Evolutionary conservation across 2,329 filamentous ascomycete genomes (phyloP), one percentile per base, ranked within the genome.

Genomic region (Cordyceps cateniannulata): DNA sequence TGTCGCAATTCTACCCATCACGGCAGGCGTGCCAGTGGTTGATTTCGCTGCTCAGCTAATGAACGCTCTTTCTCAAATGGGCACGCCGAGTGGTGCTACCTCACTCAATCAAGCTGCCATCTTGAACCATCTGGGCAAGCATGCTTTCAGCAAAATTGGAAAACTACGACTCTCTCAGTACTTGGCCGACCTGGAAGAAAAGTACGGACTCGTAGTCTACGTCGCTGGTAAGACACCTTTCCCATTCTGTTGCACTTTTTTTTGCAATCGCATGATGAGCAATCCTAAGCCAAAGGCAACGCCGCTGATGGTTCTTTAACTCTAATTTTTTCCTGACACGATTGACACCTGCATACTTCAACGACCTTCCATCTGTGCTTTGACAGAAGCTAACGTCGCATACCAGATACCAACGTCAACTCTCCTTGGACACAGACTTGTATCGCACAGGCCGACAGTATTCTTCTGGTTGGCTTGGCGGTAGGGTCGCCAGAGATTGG

Each of bases 381-480:
- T 25, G 32, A n/a, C 50, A 45, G 51, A 27, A 24, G 52, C 59
- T 61, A 62, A 62, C 27, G 42, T 18, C 20, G 25, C 20, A 63
- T 32, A 10, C 22, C 51, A 88, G 95, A 99, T 73, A 99, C 96
- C 5, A 96, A 87, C 63, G 95, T 98, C 68, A 98, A 96, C 68
- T 91, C 96, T 1, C 93, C 93, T 0, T 99, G 95, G 95, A 99
- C 96, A 0, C 92, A 97, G 69, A 98, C 95, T 0, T 99, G 96
- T 72, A 97, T 99, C 65, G 89, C 89, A 18, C 95, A 99, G 74
- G 95, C 95, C 1, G 95, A 99, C 74, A 97, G 93, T 66, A 97
- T 99, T 65, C 81, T 99, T 8, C 81, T 99, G 9, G 91, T 99
- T 29, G 95, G 92, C 1, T 77, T 98, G 16, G 95, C 93, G 1